Conservation (phyloP, 192 early-diverging fungal genomes). For the Backusella mclennaniae region DNA sequence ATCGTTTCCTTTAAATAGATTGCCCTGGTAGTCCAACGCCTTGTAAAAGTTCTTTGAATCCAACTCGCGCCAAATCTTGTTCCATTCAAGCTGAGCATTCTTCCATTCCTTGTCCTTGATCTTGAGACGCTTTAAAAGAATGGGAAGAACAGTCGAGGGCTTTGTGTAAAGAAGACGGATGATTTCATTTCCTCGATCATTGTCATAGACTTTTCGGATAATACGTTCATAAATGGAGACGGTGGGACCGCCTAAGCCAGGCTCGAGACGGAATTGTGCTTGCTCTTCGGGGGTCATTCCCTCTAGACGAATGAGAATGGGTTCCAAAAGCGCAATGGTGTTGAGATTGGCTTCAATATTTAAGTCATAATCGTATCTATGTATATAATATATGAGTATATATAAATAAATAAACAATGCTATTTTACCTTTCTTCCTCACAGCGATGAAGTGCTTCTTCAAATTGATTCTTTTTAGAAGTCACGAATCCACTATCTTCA, state of each 20-base stretch:
- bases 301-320: conserved; percentile 77
- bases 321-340: conserved; percentile 86
- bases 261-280: conserved; percentile 64
- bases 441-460: conserved; percentile 91
- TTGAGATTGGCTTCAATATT: conserved; percentile 93
- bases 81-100: conserved; percentile 83
- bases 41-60: conserved; percentile 92
- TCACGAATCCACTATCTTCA: conserved; percentile 85
- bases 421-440: conserved; percentile 88
- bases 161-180: conserved; percentile 90
- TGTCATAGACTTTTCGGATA: conserved; percentile 93
- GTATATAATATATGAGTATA: background rate
- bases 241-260: conserved; percentile 79
- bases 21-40: conserved; percentile 91
- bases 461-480: conserved; percentile 86
- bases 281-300: conserved; percentile 80
- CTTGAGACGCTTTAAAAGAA: conserved; percentile 92
- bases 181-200: conserved; percentile 80
- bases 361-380: conserved; percentile 87
- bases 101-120: conserved; percentile 99
- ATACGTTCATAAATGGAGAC: conserved; percentile 86
- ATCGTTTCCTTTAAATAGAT: conserved; percentile 84
- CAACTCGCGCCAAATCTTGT: conserved; percentile 94
- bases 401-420: background rate
- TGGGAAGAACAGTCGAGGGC: conserved; percentile 84